Evolutionary conservation across 1,139 yeast species (phyloP), one percentile per base, ranked within the genome.

Genomic region (Kurtzmaniella quercitrusa): DNA sequence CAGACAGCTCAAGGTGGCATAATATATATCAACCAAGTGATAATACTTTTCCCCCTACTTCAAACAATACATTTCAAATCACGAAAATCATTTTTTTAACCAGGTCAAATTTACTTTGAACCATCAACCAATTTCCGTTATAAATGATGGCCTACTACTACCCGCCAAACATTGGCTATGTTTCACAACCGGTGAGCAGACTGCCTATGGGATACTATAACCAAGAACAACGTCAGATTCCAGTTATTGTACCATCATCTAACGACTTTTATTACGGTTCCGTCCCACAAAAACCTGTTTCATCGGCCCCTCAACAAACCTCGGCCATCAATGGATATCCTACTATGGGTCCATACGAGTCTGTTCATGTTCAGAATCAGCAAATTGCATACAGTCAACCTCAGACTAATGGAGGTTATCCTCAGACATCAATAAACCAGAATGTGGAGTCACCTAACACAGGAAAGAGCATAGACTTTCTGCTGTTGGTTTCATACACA

Each of bases 401-500:
- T 9, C 11, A 6, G 26, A 11, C 6, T 11, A 21, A 11, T 11
- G 26, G 26, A 7, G 26, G 6, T 21, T 5, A 26, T 26, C n/a
- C 30, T 26, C 30, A 26, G n/a, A 4, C 30, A 3, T 12, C 30
- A 26, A 26, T 26, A 14, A 26, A 9, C 4, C 30, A 26, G 30
- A 26, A 26, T 9, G 9, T 26, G 30, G 30, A 26, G 15, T 30
- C 35, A 3, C 11, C 38, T 3, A 19, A 40, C 12, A 21, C 39
- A 2, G 22, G 23, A 8, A 36, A 21, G n/a, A 26, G 54, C 18
- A 67, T 69, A 30, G 73, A 70, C 47, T 69, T 68, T 49, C 58
- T 67, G 12, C 64, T 69, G 15, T 55, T 70, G 14, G 70, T 69
- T 2, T 59, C 63, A 36, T 67, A 61, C 45, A 69, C 75, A 3